A percentile compares a stretch with the other conserved stretches of the same genome.
These are phyloP conservation scores for Trebouxia gelatinosa DNA, from an alignment of 163 green algal species.

Conservation along the genomic window DNA sequence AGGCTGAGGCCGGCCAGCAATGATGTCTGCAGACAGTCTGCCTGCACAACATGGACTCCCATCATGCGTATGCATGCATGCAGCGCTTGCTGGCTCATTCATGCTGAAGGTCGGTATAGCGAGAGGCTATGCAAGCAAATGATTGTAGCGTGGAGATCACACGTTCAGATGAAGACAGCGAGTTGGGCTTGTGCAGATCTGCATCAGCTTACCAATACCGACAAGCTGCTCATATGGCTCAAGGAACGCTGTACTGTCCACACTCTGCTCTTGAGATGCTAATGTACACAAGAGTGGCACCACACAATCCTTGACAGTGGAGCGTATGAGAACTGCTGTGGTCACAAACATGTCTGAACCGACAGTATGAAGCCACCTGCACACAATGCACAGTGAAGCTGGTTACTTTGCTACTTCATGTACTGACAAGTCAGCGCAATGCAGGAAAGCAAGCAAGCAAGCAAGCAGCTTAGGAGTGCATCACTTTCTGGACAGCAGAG, in stretches of 20 bases:
- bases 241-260: background rate
- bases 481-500: conserved; percentile 17
- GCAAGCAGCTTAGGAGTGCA: background rate
- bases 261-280: background rate
- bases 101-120: background rate
- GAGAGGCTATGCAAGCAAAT: background rate
- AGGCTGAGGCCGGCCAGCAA: conserved; percentile 16
- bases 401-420: background rate
- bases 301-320: background rate
- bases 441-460: too few relatives aligned
- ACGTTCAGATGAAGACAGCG: background rate
- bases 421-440: background rate
- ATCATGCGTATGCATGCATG: background rate
- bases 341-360: background rate
- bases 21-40: conserved; percentile 30
- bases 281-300: conserved; percentile 3
- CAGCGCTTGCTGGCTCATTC: too few relatives aligned
- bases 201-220: background rate
- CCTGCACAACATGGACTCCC: conserved; percentile 27
- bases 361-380: background rate
- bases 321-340: background rate
- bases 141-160: background rate
- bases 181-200: background rate
- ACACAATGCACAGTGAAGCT: background rate
- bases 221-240: conserved; percentile 9